Evolutionary conservation across 2,329 filamentous ascomycete species (phyloP).

Genomic region (Hypoxylon sp.): DNA sequence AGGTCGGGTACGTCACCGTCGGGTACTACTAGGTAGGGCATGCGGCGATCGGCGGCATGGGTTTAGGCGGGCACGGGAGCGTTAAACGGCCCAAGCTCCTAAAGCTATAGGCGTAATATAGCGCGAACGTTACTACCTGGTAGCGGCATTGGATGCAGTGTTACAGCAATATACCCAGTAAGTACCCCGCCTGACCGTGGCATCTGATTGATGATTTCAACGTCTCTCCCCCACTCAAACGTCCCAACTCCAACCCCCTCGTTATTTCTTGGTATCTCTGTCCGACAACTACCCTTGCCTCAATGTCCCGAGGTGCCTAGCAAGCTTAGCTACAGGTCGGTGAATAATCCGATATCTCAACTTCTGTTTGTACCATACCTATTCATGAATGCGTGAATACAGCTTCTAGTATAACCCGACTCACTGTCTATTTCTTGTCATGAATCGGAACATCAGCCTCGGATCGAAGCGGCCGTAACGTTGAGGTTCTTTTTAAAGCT

Average conservation of each 20-base stretch:
- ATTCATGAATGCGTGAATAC: constrained; percentile 31
- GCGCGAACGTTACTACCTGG: background rate
- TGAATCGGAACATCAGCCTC: constrained; percentile 30
- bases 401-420: constrained; percentile 5
- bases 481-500: constrained; percentile 22
- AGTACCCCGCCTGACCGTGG: constrained; percentile 41
- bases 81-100: constrained; percentile 33
- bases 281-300: constrained; percentile 20
- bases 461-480: constrained; percentile 35
- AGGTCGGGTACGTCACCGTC: constrained; percentile 3
- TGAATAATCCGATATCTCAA: constrained; percentile 6
- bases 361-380: constrained; percentile 4
- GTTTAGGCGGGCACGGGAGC: constrained; percentile 24
- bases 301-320: constrained; percentile 2
- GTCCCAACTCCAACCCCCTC: constrained; percentile 42
- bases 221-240: constrained; percentile 26
- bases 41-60: constrained; percentile 34
- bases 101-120: constrained; percentile 19
- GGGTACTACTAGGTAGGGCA: constrained; percentile 4
- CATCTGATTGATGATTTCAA: constrained; percentile 44
- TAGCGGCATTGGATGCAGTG: constrained; percentile 21
- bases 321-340: constrained; percentile 17
- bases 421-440: constrained; percentile 34
- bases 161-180: constrained; percentile 25
- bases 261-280: constrained; percentile 26